Conservation (phyloP, 768 basidiomycete species). For the Zangia roseola region DNA sequence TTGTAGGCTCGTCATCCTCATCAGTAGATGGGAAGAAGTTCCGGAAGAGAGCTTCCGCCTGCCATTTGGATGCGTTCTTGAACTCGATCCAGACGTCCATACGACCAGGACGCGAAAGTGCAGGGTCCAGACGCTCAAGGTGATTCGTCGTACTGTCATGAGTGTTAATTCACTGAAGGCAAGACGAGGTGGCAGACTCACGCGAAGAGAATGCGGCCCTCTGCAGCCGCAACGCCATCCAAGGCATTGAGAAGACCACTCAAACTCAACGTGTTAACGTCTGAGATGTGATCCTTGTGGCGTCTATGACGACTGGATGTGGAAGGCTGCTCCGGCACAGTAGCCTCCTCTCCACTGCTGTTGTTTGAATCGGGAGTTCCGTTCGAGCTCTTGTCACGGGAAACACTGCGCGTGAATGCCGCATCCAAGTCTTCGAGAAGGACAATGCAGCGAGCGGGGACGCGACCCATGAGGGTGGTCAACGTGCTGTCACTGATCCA, state of each 20-base stretch:
- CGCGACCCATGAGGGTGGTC: constrained; percentile 82
- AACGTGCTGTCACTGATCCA: constrained; percentile 90
- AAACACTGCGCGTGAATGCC: constrained; percentile 76
- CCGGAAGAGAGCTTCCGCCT: constrained; percentile 82
- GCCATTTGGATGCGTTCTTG: constrained; percentile 81
- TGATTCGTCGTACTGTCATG: constrained; percentile 78
- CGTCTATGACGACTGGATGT: constrained; percentile 41
- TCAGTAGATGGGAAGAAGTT: constrained; percentile 88
- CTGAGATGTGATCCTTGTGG: constrained; percentile 60
- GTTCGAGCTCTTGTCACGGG: constrained; percentile 56
- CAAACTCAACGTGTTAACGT: constrained; percentile 77
- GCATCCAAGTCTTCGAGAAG: constrained; percentile 91
- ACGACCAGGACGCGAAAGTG: constrained; percentile 86
- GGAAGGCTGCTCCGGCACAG: constrained; percentile 28
- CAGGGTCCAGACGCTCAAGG: constrained; percentile 86
- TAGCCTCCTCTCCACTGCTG: constrained; percentile 34
- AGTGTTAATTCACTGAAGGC: neutral
- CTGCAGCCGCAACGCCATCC: constrained; percentile 84
- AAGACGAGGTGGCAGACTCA: constrained; percentile 39
- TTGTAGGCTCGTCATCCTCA: constrained; percentile 36
- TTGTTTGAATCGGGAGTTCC: constrained; percentile 41
- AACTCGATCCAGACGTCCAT: constrained; percentile 95
- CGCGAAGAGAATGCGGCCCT: constrained; percentile 89
- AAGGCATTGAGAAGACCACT: constrained; percentile 83
- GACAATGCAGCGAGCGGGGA: constrained; percentile 82